These are phyloP conservation scores for Rhipidocladum racemiflorum DNA, from an alignment of 176 grass and related monocot species.

Conservation along the genomic window DNA sequence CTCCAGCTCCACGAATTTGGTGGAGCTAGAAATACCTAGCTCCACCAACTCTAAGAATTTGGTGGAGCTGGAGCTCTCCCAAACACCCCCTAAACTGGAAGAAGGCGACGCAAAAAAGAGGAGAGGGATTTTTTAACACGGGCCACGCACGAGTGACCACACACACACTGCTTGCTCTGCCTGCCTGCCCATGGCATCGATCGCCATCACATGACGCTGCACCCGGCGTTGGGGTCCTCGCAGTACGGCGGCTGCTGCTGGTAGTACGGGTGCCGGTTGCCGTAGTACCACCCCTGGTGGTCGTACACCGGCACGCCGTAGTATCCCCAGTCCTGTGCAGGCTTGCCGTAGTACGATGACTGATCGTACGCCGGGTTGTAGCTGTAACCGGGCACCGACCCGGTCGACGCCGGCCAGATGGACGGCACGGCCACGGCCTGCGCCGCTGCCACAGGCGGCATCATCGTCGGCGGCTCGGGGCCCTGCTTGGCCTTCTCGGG, in stretches of 20 bases:
- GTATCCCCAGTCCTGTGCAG: constrained; percentile 38
- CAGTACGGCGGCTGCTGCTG: constrained; percentile 24
- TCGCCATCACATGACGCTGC: constrained; percentile 53
- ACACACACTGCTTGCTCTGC: constrained; percentile 32
- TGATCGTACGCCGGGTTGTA: constrained; percentile 34
- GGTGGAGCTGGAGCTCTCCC: too few species aligned
- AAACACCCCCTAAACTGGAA: constrained; percentile 29
- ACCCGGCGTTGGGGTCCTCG: constrained; percentile 65
- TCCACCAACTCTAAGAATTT: too few species aligned
- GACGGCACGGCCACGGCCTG: constrained; percentile 49
- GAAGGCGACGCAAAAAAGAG: background rate
- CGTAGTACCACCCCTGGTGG: constrained; percentile 47
- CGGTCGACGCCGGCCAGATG: constrained; percentile 50
- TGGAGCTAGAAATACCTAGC: too few species aligned
- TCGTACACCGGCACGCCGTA: constrained; percentile 53
- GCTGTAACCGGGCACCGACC: constrained; percentile 34
- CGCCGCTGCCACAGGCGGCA: background rate
- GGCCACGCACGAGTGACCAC: constrained; percentile 28
- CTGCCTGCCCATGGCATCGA: constrained; percentile 22
- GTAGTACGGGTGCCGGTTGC: constrained; percentile 47
- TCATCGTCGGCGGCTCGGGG: background rate
- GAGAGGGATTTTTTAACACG: background rate
- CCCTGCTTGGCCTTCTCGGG: constrained; percentile 28
- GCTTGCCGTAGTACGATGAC: constrained; percentile 29
- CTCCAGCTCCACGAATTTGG: too few species aligned